These are phyloP conservation scores for Turritis glabra DNA, from an alignment of 345 rosid species.

Conservation along the genomic window DNA sequence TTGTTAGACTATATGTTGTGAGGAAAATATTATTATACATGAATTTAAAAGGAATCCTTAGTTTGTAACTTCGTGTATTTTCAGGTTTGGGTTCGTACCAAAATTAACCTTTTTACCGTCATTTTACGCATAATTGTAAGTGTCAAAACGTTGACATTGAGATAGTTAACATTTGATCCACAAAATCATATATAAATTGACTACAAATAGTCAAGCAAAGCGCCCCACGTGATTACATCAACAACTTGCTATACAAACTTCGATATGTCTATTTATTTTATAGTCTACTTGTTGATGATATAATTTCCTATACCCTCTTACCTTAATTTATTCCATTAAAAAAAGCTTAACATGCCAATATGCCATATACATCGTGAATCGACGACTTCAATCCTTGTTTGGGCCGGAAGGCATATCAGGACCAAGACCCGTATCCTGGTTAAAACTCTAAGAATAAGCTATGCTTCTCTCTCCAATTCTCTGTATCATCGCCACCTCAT, in stretches of 20 bases:
- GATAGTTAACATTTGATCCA: not conserved
- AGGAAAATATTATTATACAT: no score
- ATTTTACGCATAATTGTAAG: not conserved
- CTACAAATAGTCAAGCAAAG: constrained; percentile 7
- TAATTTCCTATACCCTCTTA: not conserved
- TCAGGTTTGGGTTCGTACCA: no score
- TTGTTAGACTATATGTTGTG: no score
- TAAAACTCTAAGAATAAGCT: no score
- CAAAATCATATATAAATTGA: not conserved
- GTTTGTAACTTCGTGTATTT: no score
- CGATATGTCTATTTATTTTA: not conserved
- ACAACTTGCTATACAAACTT: not conserved
- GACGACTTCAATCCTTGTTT: constrained; percentile 32
- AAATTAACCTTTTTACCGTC: no score
- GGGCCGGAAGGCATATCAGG: no score
- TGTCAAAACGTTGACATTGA: not conserved
- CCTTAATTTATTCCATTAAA: not conserved
- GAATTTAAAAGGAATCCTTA: no score
- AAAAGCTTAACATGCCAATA: not conserved
- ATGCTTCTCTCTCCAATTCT: no score
- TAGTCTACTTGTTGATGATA: not conserved
- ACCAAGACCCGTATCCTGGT: no score
- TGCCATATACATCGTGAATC: constrained; percentile 15
- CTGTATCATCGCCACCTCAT: no score
- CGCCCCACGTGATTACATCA: not conserved